A percentile compares a stretch with the other conserved stretches of the same genome.
Evolutionary conservation across 2,329 filamentous ascomycete species (phyloP).

Genomic region (Beauveria bassiana): DNA sequence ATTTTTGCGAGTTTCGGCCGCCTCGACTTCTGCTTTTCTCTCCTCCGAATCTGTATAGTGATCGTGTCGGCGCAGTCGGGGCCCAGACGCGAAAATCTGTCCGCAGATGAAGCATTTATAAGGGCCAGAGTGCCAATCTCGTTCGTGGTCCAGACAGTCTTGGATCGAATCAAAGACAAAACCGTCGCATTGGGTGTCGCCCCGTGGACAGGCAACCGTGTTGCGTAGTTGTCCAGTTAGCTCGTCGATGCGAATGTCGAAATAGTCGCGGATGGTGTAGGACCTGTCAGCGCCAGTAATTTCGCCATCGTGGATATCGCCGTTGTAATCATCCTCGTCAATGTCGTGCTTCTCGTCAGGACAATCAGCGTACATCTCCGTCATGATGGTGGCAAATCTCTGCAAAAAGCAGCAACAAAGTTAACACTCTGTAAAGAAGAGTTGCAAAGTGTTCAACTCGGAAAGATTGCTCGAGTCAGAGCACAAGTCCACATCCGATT

Average conservation of each 20-base stretch:
- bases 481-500: not conserved
- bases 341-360: too few species aligned
- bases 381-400: too few species aligned
- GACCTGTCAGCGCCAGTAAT: not conserved
- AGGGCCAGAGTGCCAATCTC: conserved; percentile 3
- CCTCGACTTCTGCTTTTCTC: fast-evolving
- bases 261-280: not conserved
- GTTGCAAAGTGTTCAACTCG: too few species aligned
- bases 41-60: not conserved
- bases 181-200: conserved; percentile 1
- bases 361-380: too few species aligned
- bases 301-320: not conserved
- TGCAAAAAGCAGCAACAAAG: too few species aligned
- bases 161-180: not conserved
- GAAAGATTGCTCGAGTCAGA: too few species aligned
- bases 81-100: not conserved
- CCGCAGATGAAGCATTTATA: conserved; percentile 7
- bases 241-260: not conserved
- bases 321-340: not conserved
- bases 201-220: not conserved
- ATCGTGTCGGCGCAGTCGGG: not conserved
- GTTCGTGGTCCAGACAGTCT: conserved; percentile 1
- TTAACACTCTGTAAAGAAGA: too few species aligned
- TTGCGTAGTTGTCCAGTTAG: not conserved
- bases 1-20: not conserved